These are phyloP conservation scores for Podospora fimiseda DNA, from an alignment of 495 filamentous ascomycete genomes.

Conservation along the genomic window DNA sequence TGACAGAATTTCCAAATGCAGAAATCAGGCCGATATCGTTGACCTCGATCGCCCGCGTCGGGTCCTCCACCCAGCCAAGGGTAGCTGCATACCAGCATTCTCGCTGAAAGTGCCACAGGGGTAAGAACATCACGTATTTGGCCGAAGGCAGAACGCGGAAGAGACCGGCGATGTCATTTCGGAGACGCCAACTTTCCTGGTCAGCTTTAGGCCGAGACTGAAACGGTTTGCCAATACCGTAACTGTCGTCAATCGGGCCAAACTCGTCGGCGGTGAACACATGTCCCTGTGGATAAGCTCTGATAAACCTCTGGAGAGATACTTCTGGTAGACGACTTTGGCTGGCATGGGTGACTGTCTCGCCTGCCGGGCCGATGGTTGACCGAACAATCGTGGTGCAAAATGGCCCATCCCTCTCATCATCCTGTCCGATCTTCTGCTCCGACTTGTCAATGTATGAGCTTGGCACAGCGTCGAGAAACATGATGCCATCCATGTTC, in stretches of 20 bases:
- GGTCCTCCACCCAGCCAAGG: conserved; percentile 54
- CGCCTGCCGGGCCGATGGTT: conserved; percentile 5
- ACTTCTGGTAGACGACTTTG: conserved; percentile 27
- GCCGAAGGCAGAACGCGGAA: conserved; percentile 33
- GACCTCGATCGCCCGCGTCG: conserved; percentile 38
- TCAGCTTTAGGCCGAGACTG: background rate
- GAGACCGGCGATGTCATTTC: conserved; percentile 14
- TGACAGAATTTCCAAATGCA: conserved; percentile 55
- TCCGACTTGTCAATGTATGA: conserved; percentile 15
- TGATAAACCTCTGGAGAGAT: conserved; percentile 31
- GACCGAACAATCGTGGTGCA: conserved; percentile 22
- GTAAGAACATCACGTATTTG: conserved; percentile 53
- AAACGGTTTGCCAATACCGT: conserved; percentile 11
- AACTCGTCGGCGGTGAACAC: conserved; percentile 38
- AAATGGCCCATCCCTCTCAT: conserved; percentile 13
- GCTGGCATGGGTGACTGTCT: conserved; percentile 6
- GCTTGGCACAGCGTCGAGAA: conserved; percentile 40
- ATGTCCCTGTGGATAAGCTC: conserved; percentile 33
- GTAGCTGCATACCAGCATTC: conserved; percentile 65
- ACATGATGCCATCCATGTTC: conserved; percentile 44
- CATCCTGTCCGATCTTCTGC: background rate
- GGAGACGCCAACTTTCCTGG: conserved; percentile 1
- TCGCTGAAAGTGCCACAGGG: conserved; percentile 63
- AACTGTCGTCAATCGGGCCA: conserved; percentile 29
- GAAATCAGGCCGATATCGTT: conserved; percentile 40